phyloP scores from a whole-genome alignment of 179 eudicot genomes.

The Drosera spatulata region DNA sequence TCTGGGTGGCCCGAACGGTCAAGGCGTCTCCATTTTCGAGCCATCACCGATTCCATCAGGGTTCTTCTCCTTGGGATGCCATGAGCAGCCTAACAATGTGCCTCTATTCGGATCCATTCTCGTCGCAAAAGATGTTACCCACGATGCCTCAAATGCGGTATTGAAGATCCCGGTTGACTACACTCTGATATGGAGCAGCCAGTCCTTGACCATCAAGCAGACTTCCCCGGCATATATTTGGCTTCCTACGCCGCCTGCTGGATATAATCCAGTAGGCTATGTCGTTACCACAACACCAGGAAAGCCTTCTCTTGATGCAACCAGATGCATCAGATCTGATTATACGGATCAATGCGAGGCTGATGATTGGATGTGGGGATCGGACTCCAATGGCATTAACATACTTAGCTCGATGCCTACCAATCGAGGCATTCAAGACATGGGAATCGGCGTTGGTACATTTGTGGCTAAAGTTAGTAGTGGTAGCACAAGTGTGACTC shows the following conservation, averaged over 20 bases:
- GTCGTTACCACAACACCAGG: constrained; percentile 32
- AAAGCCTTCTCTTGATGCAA: constrained; percentile 41
- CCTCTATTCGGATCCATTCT: constrained; percentile 48
- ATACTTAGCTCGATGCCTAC: constrained; percentile 34
- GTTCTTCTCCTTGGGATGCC: constrained; percentile 39
- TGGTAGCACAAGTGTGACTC: constrained; percentile 13
- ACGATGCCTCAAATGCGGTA: constrained; percentile 12
- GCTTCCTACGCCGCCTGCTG: constrained; percentile 49
- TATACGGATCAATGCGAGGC: constrained; percentile 31
- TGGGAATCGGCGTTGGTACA: constrained; percentile 42
- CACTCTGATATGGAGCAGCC: constrained; percentile 43
- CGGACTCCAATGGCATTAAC: constrained; percentile 26
- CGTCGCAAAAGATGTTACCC: constrained; percentile 29
- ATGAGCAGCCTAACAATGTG: constrained; percentile 46
- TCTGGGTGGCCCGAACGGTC: constrained; percentile 46
- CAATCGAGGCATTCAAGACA: constrained; percentile 26
- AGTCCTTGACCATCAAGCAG: constrained; percentile 13
- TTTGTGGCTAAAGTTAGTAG: constrained; percentile 27
- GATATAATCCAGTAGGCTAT: constrained; percentile 45
- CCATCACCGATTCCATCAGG: constrained; percentile 49
- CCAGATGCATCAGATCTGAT: constrained; percentile 43
- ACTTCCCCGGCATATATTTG: constrained; percentile 38
- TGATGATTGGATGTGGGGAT: constrained; percentile 26
- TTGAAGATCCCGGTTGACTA: constrained; percentile 31
- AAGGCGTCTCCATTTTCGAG: constrained; percentile 32